Conservation (phyloP, 345 rosid species). For the Camelina laxa region DNA sequence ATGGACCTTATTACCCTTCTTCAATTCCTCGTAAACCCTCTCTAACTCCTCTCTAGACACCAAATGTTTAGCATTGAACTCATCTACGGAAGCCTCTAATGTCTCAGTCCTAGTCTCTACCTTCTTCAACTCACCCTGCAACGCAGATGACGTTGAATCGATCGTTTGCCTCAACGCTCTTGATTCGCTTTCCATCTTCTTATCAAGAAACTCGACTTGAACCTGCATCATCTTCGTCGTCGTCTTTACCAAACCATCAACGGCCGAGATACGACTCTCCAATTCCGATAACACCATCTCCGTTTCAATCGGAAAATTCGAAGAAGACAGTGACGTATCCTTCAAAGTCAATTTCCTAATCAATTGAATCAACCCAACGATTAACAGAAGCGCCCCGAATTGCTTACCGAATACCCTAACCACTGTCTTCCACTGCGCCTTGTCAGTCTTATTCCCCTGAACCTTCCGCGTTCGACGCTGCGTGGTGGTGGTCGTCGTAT, state of each 20-base stretch:
- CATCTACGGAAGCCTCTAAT: slow-evolving; percentile 57
- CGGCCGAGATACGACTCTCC: slow-evolving; percentile 73
- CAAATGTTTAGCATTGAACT: slow-evolving; percentile 59
- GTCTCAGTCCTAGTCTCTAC: slow-evolving; percentile 47
- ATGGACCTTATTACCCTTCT: slow-evolving; percentile 54
- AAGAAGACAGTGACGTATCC: slow-evolving; percentile 31
- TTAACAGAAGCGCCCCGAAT: slow-evolving; percentile 56
- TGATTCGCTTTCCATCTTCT: slow-evolving; percentile 63
- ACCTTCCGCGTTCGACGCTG: slow-evolving; percentile 68
- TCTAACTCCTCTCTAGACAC: slow-evolving; percentile 73
- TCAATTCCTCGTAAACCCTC: slow-evolving; percentile 60
- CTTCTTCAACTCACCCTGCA: slow-evolving; percentile 58
- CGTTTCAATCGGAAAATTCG: slow-evolving; percentile 32
- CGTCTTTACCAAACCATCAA: slow-evolving; percentile 72
- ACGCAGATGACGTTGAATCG: slow-evolving; percentile 47
- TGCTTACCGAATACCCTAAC: slow-evolving; percentile 70
- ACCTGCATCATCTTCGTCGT: slow-evolving; percentile 83
- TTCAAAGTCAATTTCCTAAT: slow-evolving; percentile 55
- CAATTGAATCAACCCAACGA: slow-evolving; percentile 72
- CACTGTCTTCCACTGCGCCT: slow-evolving; percentile 66
- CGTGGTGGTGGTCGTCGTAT: slow-evolving; percentile 49
- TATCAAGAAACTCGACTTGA: slow-evolving; percentile 81
- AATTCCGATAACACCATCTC: slow-evolving; percentile 60
- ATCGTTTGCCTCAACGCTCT: slow-evolving; percentile 56
- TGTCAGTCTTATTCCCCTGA: slow-evolving; percentile 50